Percentiles rank a stretch among this genome's conserved stretches.
These are phyloP conservation scores for Schizosaccharomyces cryophilus DNA, from an alignment of 805 yeast genomes.

Conservation along the genomic window DNA sequence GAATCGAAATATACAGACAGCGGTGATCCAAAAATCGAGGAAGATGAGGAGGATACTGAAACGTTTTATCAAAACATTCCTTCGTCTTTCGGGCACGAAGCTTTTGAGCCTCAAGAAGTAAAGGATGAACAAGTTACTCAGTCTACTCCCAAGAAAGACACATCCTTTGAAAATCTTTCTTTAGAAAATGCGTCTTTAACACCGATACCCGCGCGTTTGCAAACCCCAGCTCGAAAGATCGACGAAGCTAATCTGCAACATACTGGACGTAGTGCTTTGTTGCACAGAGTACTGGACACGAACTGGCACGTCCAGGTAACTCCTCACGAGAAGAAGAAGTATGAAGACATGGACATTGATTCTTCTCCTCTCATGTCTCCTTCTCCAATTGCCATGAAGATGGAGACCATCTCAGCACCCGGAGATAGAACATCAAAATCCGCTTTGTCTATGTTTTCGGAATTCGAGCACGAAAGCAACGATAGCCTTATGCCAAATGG, in stretches of 20 bases:
- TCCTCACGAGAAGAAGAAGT: constrained; percentile 9
- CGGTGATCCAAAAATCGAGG: neutral
- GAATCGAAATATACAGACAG: neutral
- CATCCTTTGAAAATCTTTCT: neutral
- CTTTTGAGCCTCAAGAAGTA: neutral
- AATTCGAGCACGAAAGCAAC: neutral
- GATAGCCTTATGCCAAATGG: neutral
- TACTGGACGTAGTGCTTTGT: constrained; percentile 4
- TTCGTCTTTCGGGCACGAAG: neutral
- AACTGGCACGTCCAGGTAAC: constrained; percentile 16
- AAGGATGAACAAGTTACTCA: neutral
- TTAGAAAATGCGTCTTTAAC: neutral
- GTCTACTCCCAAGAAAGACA: neutral
- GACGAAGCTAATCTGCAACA: neutral
- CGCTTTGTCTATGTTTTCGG: neutral
- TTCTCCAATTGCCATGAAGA: neutral
- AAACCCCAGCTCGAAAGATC: neutral
- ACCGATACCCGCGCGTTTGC: neutral
- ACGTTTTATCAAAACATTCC: neutral
- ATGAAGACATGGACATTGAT: neutral
- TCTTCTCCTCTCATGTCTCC: neutral
- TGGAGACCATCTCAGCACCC: neutral
- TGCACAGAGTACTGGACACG: constrained; percentile 15
- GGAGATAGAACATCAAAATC: neutral
- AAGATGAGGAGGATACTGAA: neutral